phyloP scores from a whole-genome alignment of 306 rosid species.

The Casuarina glauca region DNA sequence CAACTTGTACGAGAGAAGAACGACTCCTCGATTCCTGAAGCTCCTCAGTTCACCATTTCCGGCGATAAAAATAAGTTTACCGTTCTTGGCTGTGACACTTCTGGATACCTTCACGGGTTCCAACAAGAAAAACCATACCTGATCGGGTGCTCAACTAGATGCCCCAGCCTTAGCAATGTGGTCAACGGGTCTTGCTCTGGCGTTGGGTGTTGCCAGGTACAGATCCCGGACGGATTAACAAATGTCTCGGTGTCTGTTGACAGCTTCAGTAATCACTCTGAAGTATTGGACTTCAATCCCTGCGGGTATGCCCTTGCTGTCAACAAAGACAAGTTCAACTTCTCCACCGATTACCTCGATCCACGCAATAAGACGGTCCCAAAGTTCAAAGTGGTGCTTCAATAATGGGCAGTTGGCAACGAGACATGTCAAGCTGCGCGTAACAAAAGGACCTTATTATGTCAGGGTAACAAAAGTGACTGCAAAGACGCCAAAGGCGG shows the following conservation, averaged over 20 bases:
- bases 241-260: accelerated
- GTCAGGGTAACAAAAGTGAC: too few species aligned
- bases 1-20: too few species aligned
- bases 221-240: conserved; percentile 1
- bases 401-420: conserved; percentile 41
- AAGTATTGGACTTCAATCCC: conserved; percentile 5
- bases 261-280: background rate
- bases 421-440: conserved; percentile 4
- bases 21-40: too few species aligned
- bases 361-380: background rate
- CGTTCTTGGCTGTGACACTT: conserved; percentile 31
- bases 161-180: background rate
- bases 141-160: conserved; percentile 2
- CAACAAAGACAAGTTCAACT: conserved; percentile 27
- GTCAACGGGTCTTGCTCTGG: conserved; percentile 17
- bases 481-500: background rate
- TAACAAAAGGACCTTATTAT: too few species aligned
- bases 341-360: background rate
- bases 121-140: background rate
- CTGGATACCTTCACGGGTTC: accelerated
- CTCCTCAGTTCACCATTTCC: conserved; percentile 13
- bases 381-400: conserved; percentile 18
- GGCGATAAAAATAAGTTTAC: conserved; percentile 23
- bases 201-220: conserved; percentile 30
- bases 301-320: conserved; percentile 41